phyloP scores from a whole-genome alignment of 805 yeast genomes.

The Millerago galiae region DNA sequence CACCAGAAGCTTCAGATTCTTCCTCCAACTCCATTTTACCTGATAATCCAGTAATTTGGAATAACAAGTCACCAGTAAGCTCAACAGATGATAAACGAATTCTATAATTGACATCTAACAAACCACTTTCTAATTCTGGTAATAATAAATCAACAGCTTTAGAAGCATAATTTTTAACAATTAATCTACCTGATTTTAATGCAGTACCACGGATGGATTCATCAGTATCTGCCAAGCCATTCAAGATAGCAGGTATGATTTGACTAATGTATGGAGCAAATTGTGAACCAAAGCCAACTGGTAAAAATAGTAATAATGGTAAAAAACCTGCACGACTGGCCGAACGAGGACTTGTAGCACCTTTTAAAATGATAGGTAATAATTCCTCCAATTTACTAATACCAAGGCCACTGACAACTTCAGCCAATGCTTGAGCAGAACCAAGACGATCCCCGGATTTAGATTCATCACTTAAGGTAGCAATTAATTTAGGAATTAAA shows the following conservation, averaged over 20 bases:
- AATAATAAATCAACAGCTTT: conserved; percentile 88
- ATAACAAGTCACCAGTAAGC: conserved; percentile 88
- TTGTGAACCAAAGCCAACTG: conserved; percentile 89
- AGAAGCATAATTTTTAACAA: conserved; percentile 85
- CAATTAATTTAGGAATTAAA: conserved; percentile 73
- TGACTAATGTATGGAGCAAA: conserved; percentile 82
- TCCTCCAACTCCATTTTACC: conserved; percentile 67
- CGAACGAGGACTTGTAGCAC: conserved; percentile 60
- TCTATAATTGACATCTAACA: conserved; percentile 74
- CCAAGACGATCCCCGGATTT: conserved; percentile 92
- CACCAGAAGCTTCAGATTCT: conserved; percentile 38
- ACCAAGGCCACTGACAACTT: conserved; percentile 90
- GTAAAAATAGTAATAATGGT: conserved; percentile 83
- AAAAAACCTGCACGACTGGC: conserved; percentile 86
- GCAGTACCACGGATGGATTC: conserved; percentile 87
- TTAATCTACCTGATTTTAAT: conserved; percentile 84
- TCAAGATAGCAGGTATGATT: conserved; percentile 86
- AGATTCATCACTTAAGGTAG: conserved; percentile 67
- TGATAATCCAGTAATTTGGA: conserved; percentile 88
- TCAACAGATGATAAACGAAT: conserved; percentile 92
- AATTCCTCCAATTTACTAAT: conserved; percentile 80
- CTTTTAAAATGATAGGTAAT: conserved; percentile 69
- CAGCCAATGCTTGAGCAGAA: conserved; percentile 94
- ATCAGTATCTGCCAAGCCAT: conserved; percentile 84
- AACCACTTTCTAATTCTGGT: conserved; percentile 90